These are phyloP conservation scores for Ochromonas danica DNA, from an alignment of 108 stramenopile species.

Conservation along the genomic window DNA sequence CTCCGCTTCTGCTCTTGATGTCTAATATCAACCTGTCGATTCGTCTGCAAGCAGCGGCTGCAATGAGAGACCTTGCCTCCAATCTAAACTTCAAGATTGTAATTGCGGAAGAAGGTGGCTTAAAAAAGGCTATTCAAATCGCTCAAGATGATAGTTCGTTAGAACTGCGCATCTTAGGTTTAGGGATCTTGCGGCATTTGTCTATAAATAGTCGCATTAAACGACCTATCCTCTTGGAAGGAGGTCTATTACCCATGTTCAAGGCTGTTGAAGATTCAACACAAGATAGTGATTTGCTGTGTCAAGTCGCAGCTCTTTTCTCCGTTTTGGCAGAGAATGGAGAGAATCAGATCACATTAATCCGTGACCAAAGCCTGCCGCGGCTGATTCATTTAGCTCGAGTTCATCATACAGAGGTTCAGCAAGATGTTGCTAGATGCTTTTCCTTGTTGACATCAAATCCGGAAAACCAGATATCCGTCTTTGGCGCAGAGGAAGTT, in stretches of 20 bases:
- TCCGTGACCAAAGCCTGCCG: constrained; percentile 52
- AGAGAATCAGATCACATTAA: constrained; percentile 50
- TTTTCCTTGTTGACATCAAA: constrained; percentile 56
- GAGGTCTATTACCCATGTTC: constrained; percentile 58
- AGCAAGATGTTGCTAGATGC: constrained; percentile 50
- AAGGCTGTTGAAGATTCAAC: constrained; percentile 52
- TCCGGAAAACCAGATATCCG: constrained; percentile 62
- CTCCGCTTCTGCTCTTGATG: constrained; percentile 57
- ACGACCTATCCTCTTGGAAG: constrained; percentile 60
- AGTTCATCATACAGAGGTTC: constrained; percentile 50
- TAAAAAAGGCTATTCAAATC: constrained; percentile 57
- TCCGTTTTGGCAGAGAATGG: constrained; percentile 55
- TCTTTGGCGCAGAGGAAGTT: constrained; percentile 57
- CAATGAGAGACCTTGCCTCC: constrained; percentile 68
- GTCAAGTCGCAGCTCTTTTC: constrained; percentile 54
- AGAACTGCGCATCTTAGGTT: constrained; percentile 59
- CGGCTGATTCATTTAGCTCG: constrained; percentile 44
- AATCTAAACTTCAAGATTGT: constrained; percentile 66
- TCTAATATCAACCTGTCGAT: constrained; percentile 46
- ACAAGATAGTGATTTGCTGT: constrained; percentile 45
- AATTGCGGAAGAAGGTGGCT: constrained; percentile 63
- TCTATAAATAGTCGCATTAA: constrained; percentile 64
- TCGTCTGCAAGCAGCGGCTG: constrained; percentile 66
- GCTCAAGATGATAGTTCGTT: constrained; percentile 49
- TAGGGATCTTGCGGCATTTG: constrained; percentile 64